Base-by-base conservation (phyloP, 2,329 filamentous ascomycete species). In the Hypocreales sp. region DNA sequence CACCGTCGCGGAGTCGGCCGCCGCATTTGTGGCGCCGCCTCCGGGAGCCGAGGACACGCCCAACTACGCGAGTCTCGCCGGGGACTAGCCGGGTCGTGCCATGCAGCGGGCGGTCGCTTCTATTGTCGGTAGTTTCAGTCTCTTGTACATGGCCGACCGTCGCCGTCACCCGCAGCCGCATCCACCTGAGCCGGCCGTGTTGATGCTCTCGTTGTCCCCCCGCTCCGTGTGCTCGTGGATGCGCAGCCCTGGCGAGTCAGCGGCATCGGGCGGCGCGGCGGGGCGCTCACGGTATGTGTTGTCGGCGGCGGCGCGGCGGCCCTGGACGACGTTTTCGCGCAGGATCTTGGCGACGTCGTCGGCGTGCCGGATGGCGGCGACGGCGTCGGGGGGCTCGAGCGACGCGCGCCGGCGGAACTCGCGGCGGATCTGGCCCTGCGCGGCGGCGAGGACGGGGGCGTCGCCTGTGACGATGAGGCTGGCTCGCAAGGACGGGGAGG, bases 171-270 rank as follows among this genome's bases (percentile, higher is more conserved):
- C 42, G 29, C 46, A 45, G 29, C 46, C 42, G 16, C 53, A 52
- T n/a, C 48, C 45, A 7, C 44, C 38, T n/a, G 35, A 49, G 33
- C 55, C 61, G 3, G 65, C 64, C 27, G 72, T 60, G 54, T 86
- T 92, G 43, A 94, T 72, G 19, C 77, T 81, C 41, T 94, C 84
- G 47, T 98, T 98, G 55, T 95, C 80, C 29, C 90, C 84, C 38
- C 82, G 67, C 53, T 98, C 87, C 17, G 79, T 98, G 38, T 92
- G 61, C 34, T 92, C 69, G 50, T 95, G 90, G 54, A 98, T 94
- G 27, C 77, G 68, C 31, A 95, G 58, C 47, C 79, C 84, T 94
- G n/a, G 24, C 15, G 3, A 20, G 22, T 22, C 15, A 22, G 4
- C 17, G 12, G n/a, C n/a, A n/a, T n/a, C n/a, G n/a, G n/a, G n/a